Conservation (phyloP, 768 basidiomycete species). For the Peribolospora baueri region DNA sequence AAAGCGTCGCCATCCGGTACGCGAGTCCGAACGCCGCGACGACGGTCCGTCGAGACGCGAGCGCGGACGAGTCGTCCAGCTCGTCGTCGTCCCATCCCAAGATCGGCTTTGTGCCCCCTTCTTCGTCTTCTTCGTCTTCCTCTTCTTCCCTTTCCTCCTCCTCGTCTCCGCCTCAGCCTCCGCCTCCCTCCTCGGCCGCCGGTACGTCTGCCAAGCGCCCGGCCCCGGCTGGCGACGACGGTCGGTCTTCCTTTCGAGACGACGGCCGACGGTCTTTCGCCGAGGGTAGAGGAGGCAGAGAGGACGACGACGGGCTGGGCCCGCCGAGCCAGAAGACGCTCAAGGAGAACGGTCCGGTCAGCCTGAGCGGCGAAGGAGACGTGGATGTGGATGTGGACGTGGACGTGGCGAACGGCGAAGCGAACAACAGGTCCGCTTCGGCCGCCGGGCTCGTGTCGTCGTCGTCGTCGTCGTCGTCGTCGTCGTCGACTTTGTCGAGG, state of each 20-base stretch:
- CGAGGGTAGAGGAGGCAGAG: too few relatives aligned
- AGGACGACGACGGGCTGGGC: too few relatives aligned
- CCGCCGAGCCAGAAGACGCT: too few relatives aligned
- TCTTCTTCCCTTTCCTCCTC: constrained; percentile 1
- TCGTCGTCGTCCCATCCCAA: background rate
- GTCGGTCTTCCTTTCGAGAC: too few relatives aligned
- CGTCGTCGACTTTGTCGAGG: constrained; percentile 1
- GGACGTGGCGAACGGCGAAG: too few relatives aligned
- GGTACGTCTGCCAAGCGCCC: background rate
- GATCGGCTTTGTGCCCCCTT: background rate
- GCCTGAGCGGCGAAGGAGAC: too few relatives aligned
- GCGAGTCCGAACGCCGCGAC: background rate
- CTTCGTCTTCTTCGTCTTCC: background rate
- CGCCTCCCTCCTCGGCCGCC: background rate
- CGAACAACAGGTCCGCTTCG: too few relatives aligned
- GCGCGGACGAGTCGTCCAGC: too few relatives aligned
- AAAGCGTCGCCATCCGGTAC: background rate
- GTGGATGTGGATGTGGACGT: too few relatives aligned
- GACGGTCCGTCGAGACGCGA: too few relatives aligned
- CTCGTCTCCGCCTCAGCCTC: background rate
- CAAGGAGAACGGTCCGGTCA: too few relatives aligned
- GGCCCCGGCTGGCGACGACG: background rate
- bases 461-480: constrained; percentile 2
- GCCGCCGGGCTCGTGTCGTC: constrained; percentile 4
- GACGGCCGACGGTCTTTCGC: too few relatives aligned